Conservation (phyloP, 805 yeast genomes). For the Pachysolen tannophilus region DNA sequence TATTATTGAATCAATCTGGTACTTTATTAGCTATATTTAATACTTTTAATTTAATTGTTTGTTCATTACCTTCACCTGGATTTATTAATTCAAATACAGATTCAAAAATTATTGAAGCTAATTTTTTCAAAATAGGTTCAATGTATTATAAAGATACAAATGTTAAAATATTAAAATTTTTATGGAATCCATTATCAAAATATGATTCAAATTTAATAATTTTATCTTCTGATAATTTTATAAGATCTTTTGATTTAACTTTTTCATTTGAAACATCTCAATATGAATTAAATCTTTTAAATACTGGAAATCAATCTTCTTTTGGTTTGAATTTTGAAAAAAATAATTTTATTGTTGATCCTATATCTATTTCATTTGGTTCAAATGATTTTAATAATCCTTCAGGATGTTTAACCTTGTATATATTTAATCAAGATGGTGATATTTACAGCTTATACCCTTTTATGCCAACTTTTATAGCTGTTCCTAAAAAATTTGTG, state of each 20-base stretch:
- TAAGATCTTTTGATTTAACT: conserved; percentile 29
- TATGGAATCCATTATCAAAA: conserved; percentile 38
- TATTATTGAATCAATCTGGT: conserved; percentile 22
- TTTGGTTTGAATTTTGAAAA: conserved; percentile 15
- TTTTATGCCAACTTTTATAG: conserved; percentile 43
- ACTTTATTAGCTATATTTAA: conserved; percentile 23
- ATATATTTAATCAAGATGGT: conserved; percentile 43
- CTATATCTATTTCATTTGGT: conserved; percentile 39
- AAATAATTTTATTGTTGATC: conserved; percentile 17
- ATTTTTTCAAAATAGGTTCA: conserved; percentile 2
- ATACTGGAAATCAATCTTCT: conserved; percentile 8
- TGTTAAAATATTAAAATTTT: conserved; percentile 25
- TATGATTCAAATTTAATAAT: conserved; percentile 35
- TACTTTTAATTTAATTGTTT: conserved; percentile 15
- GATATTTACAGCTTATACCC: conserved; percentile 59
- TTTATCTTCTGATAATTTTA: conserved; percentile 23
- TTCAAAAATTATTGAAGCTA: neutral
- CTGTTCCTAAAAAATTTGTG: conserved; percentile 25
- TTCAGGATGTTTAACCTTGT: conserved; percentile 43
- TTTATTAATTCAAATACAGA: conserved; percentile 2
- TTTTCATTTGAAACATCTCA: conserved; percentile 19
- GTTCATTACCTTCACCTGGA: conserved; percentile 16
- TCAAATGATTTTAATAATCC: conserved; percentile 21
- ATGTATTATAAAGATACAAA: conserved; percentile 3
- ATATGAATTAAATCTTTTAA: conserved; percentile 13